Evolutionary conservation across 2,329 filamentous ascomycete genomes (phyloP).

Genomic region (Aspergillus amoenus): DNA sequence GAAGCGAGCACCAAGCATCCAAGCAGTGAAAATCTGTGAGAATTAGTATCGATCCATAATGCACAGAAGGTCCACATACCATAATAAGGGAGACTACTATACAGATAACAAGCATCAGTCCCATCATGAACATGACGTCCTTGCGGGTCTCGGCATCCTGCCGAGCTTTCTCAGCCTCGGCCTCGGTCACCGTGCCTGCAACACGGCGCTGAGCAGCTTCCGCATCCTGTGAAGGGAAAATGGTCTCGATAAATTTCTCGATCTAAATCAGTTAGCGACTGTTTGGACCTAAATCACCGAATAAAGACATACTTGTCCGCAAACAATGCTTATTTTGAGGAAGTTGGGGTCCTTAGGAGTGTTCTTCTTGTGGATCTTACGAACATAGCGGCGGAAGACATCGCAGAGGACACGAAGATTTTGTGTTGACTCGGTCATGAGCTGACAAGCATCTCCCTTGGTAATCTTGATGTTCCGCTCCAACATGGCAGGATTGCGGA

Average conservation of each 20-base stretch:
- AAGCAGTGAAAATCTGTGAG: conserved; percentile 71
- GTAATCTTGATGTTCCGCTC: conserved; percentile 92
- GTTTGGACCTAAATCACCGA: background rate
- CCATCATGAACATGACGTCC: conserved; percentile 64
- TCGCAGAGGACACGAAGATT: conserved; percentile 80
- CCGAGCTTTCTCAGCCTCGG: conserved; percentile 50
- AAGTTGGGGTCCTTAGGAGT: conserved; percentile 90
- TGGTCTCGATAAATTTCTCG: conserved; percentile 90
- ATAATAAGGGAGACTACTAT: conserved; percentile 71
- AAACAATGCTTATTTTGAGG: conserved; percentile 85
- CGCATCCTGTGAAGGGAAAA: conserved; percentile 82
- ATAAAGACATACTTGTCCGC: conserved; percentile 68
- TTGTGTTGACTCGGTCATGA: conserved; percentile 92
- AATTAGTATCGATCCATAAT: background rate
- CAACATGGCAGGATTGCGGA: conserved; percentile 86
- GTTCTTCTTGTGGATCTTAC: conserved; percentile 89
- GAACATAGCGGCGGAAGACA: conserved; percentile 74
- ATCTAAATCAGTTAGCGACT: conserved; percentile 55
- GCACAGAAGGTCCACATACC: conserved; percentile 56
- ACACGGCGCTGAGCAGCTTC: conserved; percentile 52
- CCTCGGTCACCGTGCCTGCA: conserved; percentile 58
- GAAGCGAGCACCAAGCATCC: conserved; percentile 77
- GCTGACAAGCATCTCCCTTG: conserved; percentile 84
- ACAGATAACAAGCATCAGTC: conserved; percentile 71
- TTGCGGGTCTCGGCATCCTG: conserved; percentile 52